These are phyloP conservation scores for Aphanomyces euteiches DNA, from an alignment of 352 stramenopile species.

Conservation along the genomic window DNA sequence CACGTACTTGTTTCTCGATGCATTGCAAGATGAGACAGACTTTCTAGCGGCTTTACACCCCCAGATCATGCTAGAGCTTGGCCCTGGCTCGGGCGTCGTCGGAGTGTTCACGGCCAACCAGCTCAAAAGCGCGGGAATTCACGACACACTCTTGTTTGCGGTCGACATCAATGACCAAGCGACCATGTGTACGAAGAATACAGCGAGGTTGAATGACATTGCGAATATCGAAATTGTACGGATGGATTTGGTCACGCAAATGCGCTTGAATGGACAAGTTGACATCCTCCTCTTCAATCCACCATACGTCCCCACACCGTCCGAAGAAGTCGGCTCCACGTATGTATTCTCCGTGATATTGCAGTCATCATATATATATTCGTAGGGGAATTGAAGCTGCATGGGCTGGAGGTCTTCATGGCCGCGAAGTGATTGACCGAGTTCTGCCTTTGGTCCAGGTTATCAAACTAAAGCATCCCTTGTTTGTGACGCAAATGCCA, in stretches of 20 bases:
- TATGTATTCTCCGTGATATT: conserved; percentile 36
- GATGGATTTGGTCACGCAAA: conserved; percentile 80
- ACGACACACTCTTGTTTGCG: conserved; percentile 55
- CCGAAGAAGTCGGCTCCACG: conserved; percentile 91
- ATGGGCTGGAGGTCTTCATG: conserved; percentile 93
- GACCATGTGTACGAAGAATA: conserved; percentile 71
- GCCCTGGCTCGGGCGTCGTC: conserved; percentile 20
- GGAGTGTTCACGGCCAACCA: conserved; percentile 48
- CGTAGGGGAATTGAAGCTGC: conserved; percentile 91
- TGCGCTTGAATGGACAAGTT: conserved; percentile 60
- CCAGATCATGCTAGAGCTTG: conserved; percentile 37
- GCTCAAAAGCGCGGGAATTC: conserved; percentile 57
- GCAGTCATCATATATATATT: too few relatives aligned
- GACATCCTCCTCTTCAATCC: conserved; percentile 98
- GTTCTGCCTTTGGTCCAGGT: conserved; percentile 89
- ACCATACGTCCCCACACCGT: conserved; percentile 96
- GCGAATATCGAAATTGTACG: conserved; percentile 68
- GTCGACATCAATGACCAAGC: conserved; percentile 94
- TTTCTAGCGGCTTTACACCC: conserved; percentile 55
- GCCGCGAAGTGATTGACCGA: conserved; percentile 93
- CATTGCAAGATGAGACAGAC: conserved; percentile 84
- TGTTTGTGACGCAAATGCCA: background rate
- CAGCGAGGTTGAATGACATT: conserved; percentile 79
- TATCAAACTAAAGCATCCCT: conserved; percentile 38
- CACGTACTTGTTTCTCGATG: conserved; percentile 96